These are phyloP conservation scores for Ballota nigra DNA, from an alignment of 257 asterid species.

Conservation along the genomic window DNA sequence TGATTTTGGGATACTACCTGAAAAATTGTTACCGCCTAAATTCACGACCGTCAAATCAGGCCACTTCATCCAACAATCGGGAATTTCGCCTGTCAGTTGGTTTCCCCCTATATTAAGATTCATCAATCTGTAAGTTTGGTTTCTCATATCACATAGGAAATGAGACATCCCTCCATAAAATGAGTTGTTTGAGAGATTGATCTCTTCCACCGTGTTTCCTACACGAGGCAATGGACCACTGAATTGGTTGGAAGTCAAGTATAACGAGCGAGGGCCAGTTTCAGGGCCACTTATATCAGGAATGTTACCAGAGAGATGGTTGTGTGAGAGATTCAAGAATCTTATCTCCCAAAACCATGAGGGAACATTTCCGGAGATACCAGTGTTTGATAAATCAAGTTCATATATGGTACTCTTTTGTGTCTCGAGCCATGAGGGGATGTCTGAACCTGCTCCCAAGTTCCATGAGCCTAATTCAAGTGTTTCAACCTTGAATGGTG, in stretches of 20 bases:
- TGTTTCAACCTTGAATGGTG: not conserved
- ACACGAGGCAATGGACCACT: conserved; percentile 24
- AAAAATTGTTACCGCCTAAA: conserved; percentile 32
- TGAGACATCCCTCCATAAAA: conserved; percentile 15
- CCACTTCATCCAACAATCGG: conserved; percentile 35
- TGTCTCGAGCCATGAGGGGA: not conserved
- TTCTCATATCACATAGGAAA: not conserved
- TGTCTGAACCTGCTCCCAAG: not conserved
- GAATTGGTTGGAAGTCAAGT: not conserved
- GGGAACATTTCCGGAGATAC: not conserved
- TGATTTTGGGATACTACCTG: conserved; percentile 38
- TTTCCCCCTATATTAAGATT: conserved; percentile 28
- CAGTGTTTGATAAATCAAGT: not conserved
- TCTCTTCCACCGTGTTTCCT: not conserved
- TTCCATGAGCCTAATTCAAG: not conserved
- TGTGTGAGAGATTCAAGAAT: not conserved
- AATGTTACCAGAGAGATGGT: not conserved
- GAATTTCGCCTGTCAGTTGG: conserved; percentile 21
- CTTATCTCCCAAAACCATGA: not conserved
- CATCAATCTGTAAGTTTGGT: not conserved
- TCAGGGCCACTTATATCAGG: not conserved
- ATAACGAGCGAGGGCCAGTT: not conserved
- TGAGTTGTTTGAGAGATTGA: conserved; percentile 34
- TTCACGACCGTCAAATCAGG: conserved; percentile 7
- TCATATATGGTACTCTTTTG: not conserved